These are phyloP conservation scores for Rhizophlyctis rosea DNA, from an alignment of 192 early-diverging fungal genomes.

Conservation along the genomic window DNA sequence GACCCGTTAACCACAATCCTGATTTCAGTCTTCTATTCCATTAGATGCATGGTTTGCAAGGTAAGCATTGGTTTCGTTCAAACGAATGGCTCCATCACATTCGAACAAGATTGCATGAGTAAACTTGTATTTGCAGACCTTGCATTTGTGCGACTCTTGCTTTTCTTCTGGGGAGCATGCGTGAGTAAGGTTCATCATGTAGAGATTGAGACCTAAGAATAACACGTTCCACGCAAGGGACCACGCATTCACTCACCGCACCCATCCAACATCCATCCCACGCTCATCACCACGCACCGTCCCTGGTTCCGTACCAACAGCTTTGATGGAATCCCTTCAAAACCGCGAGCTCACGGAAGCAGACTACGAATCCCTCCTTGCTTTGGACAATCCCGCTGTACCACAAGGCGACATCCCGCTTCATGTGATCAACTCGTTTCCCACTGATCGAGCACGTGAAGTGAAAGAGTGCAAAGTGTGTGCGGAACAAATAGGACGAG, in stretches of 20 bases:
- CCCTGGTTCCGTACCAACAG: constrained; percentile 12
- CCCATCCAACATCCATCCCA: constrained; percentile 3
- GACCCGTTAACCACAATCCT: too few relatives aligned
- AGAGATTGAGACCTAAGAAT: too few relatives aligned
- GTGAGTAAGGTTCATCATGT: too few relatives aligned
- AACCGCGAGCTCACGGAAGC: constrained; percentile 28
- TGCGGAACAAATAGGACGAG: constrained; percentile 8
- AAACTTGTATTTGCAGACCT: too few relatives aligned
- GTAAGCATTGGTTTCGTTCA: background rate
- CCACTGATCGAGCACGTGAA: constrained; percentile 10
- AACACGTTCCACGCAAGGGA: too few relatives aligned
- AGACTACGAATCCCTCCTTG: constrained; percentile 34
- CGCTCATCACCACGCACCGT: constrained; percentile 18
- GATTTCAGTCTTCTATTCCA: constrained; percentile 2
- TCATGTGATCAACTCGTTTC: constrained; percentile 42
- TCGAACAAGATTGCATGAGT: background rate
- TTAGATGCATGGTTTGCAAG: constrained; percentile 28
- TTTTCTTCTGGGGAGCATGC: constrained; percentile 27
- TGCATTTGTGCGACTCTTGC: constrained; percentile 39
- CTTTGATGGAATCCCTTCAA: constrained; percentile 16
- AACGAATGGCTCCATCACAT: background rate
- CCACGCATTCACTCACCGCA: constrained; percentile 24
- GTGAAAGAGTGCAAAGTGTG: constrained; percentile 26
- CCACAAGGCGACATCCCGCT: constrained; percentile 38
- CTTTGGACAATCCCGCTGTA: constrained; percentile 15